Evolutionary conservation across 2,329 filamentous ascomycete genomes (phyloP).

Genomic region (Pseudocercospora pini-densiflorae): DNA sequence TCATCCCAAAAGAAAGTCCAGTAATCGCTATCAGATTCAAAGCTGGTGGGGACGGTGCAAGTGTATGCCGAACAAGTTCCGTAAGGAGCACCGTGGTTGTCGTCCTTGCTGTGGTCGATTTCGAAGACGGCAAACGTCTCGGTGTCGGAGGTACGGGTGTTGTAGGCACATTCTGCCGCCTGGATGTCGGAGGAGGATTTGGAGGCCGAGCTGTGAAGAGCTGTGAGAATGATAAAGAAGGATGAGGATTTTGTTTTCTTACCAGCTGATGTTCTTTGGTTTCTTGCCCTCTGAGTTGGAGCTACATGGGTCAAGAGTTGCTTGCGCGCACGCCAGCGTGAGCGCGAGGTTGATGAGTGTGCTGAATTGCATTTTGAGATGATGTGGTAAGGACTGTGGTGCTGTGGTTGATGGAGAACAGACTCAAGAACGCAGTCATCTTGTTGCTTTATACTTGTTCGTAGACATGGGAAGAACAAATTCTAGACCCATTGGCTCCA

Average conservation of each 20-base stretch:
- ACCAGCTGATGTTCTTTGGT: constrained; percentile 36
- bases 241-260: not conserved
- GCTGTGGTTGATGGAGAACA: not conserved
- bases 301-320: not conserved
- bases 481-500: not conserved
- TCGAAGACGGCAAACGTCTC: constrained; percentile 50
- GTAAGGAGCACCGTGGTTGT: constrained; percentile 50
- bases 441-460: not conserved
- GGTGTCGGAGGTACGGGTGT: constrained; percentile 43
- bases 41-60: constrained; percentile 40
- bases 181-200: constrained; percentile 46
- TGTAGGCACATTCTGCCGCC: constrained; percentile 50
- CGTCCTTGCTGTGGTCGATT: constrained; percentile 53
- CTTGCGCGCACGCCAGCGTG: constrained; percentile 19
- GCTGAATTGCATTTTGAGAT: constrained; percentile 23
- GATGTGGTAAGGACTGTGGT: not conserved
- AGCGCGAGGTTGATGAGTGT: constrained; percentile 23
- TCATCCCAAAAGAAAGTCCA: constrained; percentile 48
- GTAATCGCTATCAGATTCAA: constrained; percentile 41
- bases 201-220: constrained; percentile 30
- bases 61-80: constrained; percentile 54
- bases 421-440: not conserved
- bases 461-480: not conserved
- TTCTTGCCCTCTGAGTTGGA: constrained; percentile 44
- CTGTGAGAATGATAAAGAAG: too few species aligned